Evolutionary conservation across 495 filamentous ascomycete genomes (phyloP).

Genomic region (Corynascus novoguineensis): DNA sequence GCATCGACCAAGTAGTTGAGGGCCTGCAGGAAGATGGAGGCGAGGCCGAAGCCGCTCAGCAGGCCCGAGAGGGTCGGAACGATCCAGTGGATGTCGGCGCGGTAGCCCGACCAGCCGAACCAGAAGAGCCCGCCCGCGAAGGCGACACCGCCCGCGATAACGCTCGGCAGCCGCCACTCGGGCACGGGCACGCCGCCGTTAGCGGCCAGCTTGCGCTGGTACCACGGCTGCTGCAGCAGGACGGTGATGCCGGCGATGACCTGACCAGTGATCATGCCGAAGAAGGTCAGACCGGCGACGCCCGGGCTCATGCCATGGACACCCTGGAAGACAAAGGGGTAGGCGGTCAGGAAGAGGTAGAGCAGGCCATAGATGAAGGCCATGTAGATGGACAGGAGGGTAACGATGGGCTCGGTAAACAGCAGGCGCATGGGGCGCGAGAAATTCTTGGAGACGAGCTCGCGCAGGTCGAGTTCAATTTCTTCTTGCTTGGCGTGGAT

Average conservation of each 20-base stretch:
- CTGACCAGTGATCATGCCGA: conserved; percentile 75
- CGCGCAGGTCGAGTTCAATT: conserved; percentile 76
- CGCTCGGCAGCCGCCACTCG: conserved; percentile 79
- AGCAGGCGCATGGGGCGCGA: conserved; percentile 72
- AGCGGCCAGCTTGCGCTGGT: conserved; percentile 60
- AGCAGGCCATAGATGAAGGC: conserved; percentile 74
- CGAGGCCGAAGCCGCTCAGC: conserved; percentile 54
- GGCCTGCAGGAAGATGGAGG: conserved; percentile 77
- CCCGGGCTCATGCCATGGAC: conserved; percentile 64
- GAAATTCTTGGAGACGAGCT: conserved; percentile 80
- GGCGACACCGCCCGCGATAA: conserved; percentile 67
- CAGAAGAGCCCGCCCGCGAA: conserved; percentile 79
- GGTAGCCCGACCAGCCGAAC: conserved; percentile 78
- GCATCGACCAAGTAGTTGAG: conserved; percentile 86
- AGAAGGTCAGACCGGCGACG: conserved; percentile 67
- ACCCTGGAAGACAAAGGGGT: conserved; percentile 70
- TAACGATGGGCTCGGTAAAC: conserved; percentile 74
- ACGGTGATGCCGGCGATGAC: conserved; percentile 62
- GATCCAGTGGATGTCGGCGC: conserved; percentile 67
- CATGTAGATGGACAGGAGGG: conserved; percentile 71
- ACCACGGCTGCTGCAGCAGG: conserved; percentile 60
- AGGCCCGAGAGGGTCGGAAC: conserved; percentile 69
- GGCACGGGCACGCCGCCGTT: conserved; percentile 72
- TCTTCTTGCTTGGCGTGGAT: conserved; percentile 93
- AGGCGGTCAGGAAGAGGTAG: conserved; percentile 77